These are phyloP conservation scores for Tieghemostelium lacteum DNA, from an alignment of 78 protist species.

Conservation along the genomic window DNA sequence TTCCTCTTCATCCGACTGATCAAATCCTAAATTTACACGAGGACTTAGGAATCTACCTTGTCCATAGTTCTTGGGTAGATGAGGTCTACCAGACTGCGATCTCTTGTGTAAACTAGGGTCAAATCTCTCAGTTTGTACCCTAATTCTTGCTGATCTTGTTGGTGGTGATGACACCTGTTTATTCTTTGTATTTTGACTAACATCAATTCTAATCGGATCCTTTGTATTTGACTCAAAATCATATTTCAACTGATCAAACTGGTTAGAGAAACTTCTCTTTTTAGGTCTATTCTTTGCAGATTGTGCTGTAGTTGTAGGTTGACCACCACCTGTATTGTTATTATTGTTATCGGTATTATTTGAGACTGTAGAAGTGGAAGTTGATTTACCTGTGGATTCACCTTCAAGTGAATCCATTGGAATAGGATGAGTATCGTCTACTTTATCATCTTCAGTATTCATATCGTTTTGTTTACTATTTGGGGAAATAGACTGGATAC, in stretches of 20 bases:
- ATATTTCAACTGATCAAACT: no score
- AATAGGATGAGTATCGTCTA: not conserved
- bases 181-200: no score
- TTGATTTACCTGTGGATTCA: no score
- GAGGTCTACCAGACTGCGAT: not conserved
- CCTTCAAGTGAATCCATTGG: not conserved
- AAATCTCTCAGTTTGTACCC: not conserved
- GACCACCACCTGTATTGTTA: not conserved
- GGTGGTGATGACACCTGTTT: no score
- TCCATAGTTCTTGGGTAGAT: no score
- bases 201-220: no score
- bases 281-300: no score
- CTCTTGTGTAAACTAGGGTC: not conserved
- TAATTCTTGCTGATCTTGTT: not conserved
- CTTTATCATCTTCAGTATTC: not conserved
- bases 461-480: not conserved
- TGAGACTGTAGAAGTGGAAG: not conserved
- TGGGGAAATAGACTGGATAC: not conserved
- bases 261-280: no score
- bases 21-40: no score
- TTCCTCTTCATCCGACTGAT: conserved; percentile 1
- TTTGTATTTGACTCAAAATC: no score
- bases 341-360: not conserved
- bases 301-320: not conserved
- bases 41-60: no score